Evolutionary conservation across 2,329 filamentous ascomycete species (phyloP), one percentile per base, ranked within the genome.

Genomic region (Ascochyta rabiei): DNA sequence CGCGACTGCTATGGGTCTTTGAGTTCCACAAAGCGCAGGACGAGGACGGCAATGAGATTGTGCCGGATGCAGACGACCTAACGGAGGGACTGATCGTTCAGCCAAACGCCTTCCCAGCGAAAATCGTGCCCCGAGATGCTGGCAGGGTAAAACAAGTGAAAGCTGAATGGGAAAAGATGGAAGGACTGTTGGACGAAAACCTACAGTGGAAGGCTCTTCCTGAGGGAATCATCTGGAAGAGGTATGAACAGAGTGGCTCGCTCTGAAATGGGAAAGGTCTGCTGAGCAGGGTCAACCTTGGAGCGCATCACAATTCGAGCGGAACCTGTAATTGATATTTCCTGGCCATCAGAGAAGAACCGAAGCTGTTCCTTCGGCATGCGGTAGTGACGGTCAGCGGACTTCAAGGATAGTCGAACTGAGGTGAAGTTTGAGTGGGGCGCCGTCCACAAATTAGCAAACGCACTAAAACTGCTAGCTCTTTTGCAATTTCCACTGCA

Each of bases 1-100:
- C 73, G 6, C 60, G 69, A 4, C 12, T 75, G 8, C 56, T 76
- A 1, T 77, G 74, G 74, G 70, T 63, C 2, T 72, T 75, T 50
- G 53, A 74, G 6, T 56, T 68, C 6, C 21, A 48, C 2, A 46
- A 45, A 4, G 60, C 37, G 2, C 12, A 1, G 0, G 50, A 54
- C 37, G 41, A 3, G 5, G 6, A 56, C 2, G 60, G 59, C 1
- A 21, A 47, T 3, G 56, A 57, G 1, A 41, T 63, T 2, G 23
- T 60, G 18, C 62, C 60, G 4, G 52, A 67, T 38, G 26, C 48
- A 8, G 44, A 56, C 4, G 54, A 63, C 7, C 43, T 70, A 28
- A 60, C 59, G 1, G 58, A 64, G 12, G 66, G 64, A 0, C 13
- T 69, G 5, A 21, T 68, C 0, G 53, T 64, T 5, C 49, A 49